Evolutionary conservation across 192 early-diverging fungal genomes (phyloP), one percentile per base, ranked within the genome.

Genomic region (Rhizoclosmatium sp.): DNA sequence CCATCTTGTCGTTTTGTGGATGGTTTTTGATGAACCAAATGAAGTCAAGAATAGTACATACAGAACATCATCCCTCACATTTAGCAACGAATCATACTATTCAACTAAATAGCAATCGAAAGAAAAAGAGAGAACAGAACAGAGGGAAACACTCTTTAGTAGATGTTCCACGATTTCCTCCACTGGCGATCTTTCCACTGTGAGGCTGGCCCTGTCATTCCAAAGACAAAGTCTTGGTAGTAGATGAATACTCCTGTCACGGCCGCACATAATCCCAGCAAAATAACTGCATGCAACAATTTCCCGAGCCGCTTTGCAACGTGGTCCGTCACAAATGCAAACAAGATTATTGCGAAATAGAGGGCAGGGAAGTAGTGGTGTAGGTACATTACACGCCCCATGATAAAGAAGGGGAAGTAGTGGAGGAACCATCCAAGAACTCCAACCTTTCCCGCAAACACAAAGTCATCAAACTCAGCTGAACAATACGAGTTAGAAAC

Each of bases 281-380:
- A 58, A 69, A 86, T 88, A 59, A 81, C 86, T 40, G 67, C 75
- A 69, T 69, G 73, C 82, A 89, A 89, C 44, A 85, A 42, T 58
- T 66, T 65, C 9, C 80, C 76, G 45, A 81, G 40, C 58, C 47
- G 5, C 84, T 82, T 80, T 41, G 49, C 48, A 45, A 91, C 72
- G 71, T 96, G 95, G 79, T 99, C 96, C 21, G 94, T 60, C 23
- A 94, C 44, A 77, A 90, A 93, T 3, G 90, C 91, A 14, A 92
- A 85, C 70, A 92, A 83, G 59, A 98, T 89, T 75, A 98, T 93
- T 12, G 92, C 90, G 88, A 98, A 99, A 82, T 98, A 98, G 40
- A 98, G 80, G 0, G 96, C 95, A 0, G 97, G 96, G 86, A 98
- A 97, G 81, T 98, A 98, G 83, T 98, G 98, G 80, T 99, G 98